Percentiles rank a stretch among this genome's conserved stretches.
These are phyloP conservation scores for Hyaloscypha bicolor DNA, from an alignment of 495 filamentous ascomycete genomes.

Conservation along the genomic window DNA sequence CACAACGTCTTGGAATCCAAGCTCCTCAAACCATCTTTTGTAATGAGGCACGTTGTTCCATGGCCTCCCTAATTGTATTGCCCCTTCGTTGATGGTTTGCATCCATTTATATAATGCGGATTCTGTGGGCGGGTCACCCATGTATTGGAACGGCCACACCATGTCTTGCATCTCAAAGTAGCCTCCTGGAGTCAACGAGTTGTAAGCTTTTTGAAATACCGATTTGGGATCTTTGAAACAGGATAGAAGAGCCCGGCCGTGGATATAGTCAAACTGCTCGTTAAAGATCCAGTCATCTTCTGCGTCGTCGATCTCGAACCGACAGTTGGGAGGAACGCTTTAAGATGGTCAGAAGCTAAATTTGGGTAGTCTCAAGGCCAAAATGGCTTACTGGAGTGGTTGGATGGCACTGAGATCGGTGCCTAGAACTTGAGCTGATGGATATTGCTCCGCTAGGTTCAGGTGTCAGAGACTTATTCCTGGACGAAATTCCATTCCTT, in stretches of 20 bases:
- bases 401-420: slow-evolving; percentile 56
- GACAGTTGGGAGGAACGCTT: slow-evolving; percentile 52
- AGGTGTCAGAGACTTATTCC: too few relatives aligned
- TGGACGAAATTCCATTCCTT: neutral
- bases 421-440: slow-evolving; percentile 40
- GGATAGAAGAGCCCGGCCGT: slow-evolving; percentile 39
- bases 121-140: slow-evolving; percentile 40
- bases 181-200: slow-evolving; percentile 8
- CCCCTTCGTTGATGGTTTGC: slow-evolving; percentile 36
- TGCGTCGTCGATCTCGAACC: slow-evolving; percentile 55
- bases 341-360: neutral
- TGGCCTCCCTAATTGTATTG: slow-evolving; percentile 4
- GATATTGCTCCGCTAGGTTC: slow-evolving; percentile 27
- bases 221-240: slow-evolving; percentile 14
- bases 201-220: slow-evolving; percentile 1
- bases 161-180: slow-evolving; percentile 11
- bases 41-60: slow-evolving; percentile 16
- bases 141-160: slow-evolving; percentile 26
- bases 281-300: slow-evolving; percentile 56
- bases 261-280: slow-evolving; percentile 53
- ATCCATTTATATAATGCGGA: slow-evolving; percentile 26
- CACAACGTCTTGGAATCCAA: slow-evolving; percentile 40
- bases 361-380: neutral
- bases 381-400: slow-evolving; percentile 32
- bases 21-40: slow-evolving; percentile 45